Conservation (phyloP, 257 asterid species). For the Rehmannia glutinosa region DNA sequence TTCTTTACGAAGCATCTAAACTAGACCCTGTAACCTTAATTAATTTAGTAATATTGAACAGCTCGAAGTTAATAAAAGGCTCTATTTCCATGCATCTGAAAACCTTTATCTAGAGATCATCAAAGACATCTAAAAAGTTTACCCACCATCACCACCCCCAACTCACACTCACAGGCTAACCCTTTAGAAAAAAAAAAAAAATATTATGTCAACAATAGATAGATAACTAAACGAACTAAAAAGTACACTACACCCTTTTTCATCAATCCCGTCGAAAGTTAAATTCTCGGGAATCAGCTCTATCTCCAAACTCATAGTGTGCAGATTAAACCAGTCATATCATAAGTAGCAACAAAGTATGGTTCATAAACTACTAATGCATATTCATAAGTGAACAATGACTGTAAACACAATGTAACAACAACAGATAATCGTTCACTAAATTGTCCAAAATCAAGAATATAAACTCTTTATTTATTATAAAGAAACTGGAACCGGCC, state of each 20-base stretch:
- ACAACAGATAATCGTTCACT: too few relatives aligned
- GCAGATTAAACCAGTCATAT: not conserved
- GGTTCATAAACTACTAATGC: not conserved
- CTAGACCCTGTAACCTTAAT: not conserved
- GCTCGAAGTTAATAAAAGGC: not conserved
- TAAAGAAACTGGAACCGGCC: not conserved
- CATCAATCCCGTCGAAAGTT: not conserved
- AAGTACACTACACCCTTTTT: not conserved
- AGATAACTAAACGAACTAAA: not conserved
- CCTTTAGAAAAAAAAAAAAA: too few relatives aligned
- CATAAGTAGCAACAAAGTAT: not conserved
- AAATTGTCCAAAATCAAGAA: too few relatives aligned
- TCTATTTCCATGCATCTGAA: not conserved
- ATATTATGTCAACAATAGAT: not conserved
- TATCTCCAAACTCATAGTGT: not conserved
- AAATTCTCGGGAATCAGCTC: not conserved
- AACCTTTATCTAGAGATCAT: not conserved
- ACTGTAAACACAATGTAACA: not conserved
- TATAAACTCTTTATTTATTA: too few relatives aligned
- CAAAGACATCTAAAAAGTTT: not conserved
- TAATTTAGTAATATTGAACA: not conserved
- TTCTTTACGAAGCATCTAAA: not conserved
- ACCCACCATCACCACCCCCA: not conserved
- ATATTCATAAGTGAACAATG: conserved; percentile 5
- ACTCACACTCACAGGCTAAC: not conserved